Evolutionary conservation across 345 rosid species (phyloP).

Genomic region (thale cress (Arabidopsis thaliana)): DNA sequence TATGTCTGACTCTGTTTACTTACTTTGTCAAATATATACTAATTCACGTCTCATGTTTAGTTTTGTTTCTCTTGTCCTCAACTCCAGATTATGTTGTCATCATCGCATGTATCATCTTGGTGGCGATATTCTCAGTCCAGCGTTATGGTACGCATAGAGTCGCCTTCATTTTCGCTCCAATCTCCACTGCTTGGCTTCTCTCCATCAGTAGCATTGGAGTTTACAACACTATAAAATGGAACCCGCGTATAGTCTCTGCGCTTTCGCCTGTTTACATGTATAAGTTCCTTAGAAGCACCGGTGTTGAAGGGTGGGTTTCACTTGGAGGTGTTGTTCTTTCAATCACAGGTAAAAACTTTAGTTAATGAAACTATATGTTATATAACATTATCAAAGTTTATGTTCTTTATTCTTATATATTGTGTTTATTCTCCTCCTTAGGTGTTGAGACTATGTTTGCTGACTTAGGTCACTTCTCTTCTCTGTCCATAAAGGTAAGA

Average conservation of each 20-base stretch:
- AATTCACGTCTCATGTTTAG: not conserved
- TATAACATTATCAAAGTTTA: not conserved
- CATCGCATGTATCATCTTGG: constrained; percentile 69
- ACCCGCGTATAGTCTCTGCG: constrained; percentile 65
- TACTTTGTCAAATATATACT: constrained; percentile 6
- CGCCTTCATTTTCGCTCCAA: constrained; percentile 80
- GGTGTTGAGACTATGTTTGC: constrained; percentile 92
- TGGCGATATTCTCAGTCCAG: constrained; percentile 86
- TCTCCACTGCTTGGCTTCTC: constrained; percentile 77
- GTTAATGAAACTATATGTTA: not conserved
- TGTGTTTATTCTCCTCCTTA: constrained; percentile 40
- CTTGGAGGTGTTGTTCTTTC: constrained; percentile 92
- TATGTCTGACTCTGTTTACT: constrained; percentile 46
- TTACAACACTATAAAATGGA: constrained; percentile 79
- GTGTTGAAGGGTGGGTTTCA: constrained; percentile 84
- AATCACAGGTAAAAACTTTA: constrained; percentile 65
- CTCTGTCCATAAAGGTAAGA: constrained; percentile 76
- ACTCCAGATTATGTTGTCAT: constrained; percentile 66
- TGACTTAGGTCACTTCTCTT: constrained; percentile 87
- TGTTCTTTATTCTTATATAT: constrained; percentile 13
- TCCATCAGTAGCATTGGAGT: constrained; percentile 71
- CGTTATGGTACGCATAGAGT: constrained; percentile 83
- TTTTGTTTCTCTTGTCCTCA: constrained; percentile 16
- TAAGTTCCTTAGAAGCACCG: constrained; percentile 70
- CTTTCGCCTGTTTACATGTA: constrained; percentile 84